Base-by-base conservation (phyloP, 805 yeast species). In the Candida pseudofarinosa region DNA sequence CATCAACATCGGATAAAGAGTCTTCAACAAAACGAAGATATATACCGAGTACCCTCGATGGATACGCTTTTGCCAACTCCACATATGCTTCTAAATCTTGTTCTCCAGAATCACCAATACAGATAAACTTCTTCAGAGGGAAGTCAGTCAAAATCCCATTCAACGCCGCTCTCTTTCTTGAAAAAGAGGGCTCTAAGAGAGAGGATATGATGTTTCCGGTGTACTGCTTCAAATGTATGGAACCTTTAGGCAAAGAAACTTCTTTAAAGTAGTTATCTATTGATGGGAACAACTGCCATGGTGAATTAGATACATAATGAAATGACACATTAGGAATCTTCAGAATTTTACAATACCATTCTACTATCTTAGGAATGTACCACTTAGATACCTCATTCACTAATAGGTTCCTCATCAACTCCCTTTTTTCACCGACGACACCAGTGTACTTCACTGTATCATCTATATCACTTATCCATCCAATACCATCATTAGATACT, bases 81-180 rank as follows among this genome's bases (percentile, higher is more conserved):
- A 80, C 73, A 59, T 93, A 93, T 0, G 97, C 95, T 56, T 95
- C 99, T 35, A 91, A 67, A 65, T 93, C 99, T 50, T 83, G 84
- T 58, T 93, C 99, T 1, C 98, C 98, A 2, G 97, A 84, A 59
- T 93, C 99, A 26, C 99, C 99, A 13, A 93, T 76, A 39, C 96
- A 67, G 18, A 93, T 74, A 58, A 93, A 91, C 54, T 77, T 81
- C 49, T 90, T 81, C 1, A 77, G 47, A 0, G 95, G 88, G 57
- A 88, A 91, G 55, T 90, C 96, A 2, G 65, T 59, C 18, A 88
- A 49, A 5, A 93, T 75, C 43, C 77, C 75, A 33, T 72, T 67
- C 40, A 95, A 70, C 1, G 88, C 75, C 10, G 75, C 74, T 46
- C 79, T 75, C 61, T 93, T 93, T 36, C 95, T 76, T 39, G 88